Evolutionary conservation across 768 basidiomycete genomes (phyloP).

Genomic region (Psilocybe sp.): DNA sequence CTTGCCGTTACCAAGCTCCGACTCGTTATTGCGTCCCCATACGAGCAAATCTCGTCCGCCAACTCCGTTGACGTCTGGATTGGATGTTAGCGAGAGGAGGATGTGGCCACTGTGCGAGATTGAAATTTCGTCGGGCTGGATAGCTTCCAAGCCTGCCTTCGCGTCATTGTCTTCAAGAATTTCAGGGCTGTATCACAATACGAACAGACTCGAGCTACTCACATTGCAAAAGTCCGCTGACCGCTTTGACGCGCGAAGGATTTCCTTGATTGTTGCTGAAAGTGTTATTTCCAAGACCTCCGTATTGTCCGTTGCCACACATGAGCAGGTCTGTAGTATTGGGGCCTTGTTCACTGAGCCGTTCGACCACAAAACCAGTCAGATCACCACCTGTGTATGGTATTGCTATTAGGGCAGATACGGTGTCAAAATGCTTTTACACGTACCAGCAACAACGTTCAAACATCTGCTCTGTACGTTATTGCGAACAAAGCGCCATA

Average conservation of each 20-base stretch:
- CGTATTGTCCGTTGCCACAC: conserved; percentile 83
- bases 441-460: conserved; percentile 60
- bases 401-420: not conserved
- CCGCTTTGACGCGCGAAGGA: conserved; percentile 70
- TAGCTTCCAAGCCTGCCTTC: conserved; percentile 55
- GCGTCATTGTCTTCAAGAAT: conserved; percentile 58
- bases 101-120: conserved; percentile 78
- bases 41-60: conserved; percentile 65
- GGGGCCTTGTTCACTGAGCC: conserved; percentile 20
- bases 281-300: conserved; percentile 66
- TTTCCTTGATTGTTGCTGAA: conserved; percentile 71
- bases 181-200: not conserved
- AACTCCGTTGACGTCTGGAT: conserved; percentile 41
- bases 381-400: conserved; percentile 61
- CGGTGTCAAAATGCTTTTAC: not conserved
- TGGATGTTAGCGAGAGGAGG: conserved; percentile 68
- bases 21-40: conserved; percentile 75
- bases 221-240: conserved; percentile 90
- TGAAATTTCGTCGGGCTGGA: conserved; percentile 59
- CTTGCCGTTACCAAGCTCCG: conserved; percentile 75
- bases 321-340: conserved; percentile 52
- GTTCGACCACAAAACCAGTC: conserved; percentile 75
- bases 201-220: conserved; percentile 25
- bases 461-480: conserved; percentile 59
- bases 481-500: conserved; percentile 54